Base-by-base conservation (phyloP, 345 rosid genomes). In the Balakata baccata region DNA sequence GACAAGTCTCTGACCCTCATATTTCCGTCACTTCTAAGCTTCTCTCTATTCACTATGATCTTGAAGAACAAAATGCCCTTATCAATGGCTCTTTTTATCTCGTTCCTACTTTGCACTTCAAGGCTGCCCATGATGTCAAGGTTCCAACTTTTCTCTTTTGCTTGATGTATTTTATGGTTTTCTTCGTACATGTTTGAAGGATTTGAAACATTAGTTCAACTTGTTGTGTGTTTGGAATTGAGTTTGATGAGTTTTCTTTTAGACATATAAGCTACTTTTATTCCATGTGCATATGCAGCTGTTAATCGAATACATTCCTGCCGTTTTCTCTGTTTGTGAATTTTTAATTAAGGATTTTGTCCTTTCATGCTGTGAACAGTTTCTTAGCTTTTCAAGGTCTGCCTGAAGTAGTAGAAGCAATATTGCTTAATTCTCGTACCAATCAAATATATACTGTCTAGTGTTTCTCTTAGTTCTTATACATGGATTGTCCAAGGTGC, bases 101-200 rank as follows among this genome's bases (percentile, higher is more conserved):
- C 53, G 88, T 90, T 13, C 86, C 94, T 0, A 84, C 81, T 65
- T 80, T 95, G 76, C 94, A 89, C 71, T 88, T 95, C 87, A 88
- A 84, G 50, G 87, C 89, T 80, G 79, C 85, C 78, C 98, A 87
- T 46, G 90, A 92, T 84, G 86, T 95, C 83, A 89, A 90, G 97
- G 97, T 87, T 11, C 16, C 34, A 7, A 13, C 22, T 65, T 54
- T 7, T 18, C 17, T 7, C 23, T 11, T 6, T 56, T 54, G 7
- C 43, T 56, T 11, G 14, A 20, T 25, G 6, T 29, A 29, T 29
- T 43, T 0, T 1, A 25, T 29, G 34, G 7, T 60, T 69, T 7
- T 50, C 23, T 3, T 22, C 18, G 3, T 38, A 14, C 47, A n/a
- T 17, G 34, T 63, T 57, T 38, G 14, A 50, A 14, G 58, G 29